A percentile compares a stretch with the other conserved stretches of the same genome.
These are phyloP conservation scores for Rhizopogon rudus DNA, from an alignment of 768 basidiomycete species.

Conservation along the genomic window DNA sequence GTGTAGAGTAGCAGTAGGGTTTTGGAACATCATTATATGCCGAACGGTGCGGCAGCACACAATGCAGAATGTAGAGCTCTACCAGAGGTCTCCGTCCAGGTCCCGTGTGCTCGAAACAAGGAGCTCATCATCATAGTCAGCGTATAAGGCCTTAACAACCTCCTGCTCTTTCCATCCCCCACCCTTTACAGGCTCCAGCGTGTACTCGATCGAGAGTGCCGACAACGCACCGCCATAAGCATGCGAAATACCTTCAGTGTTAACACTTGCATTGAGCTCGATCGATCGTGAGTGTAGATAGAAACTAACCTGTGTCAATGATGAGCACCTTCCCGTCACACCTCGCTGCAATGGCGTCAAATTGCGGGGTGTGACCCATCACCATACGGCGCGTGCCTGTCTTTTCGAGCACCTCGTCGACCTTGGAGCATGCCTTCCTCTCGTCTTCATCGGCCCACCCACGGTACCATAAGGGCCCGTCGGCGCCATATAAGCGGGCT, in stretches of 20 bases:
- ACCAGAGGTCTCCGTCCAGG: slow-evolving; percentile 15
- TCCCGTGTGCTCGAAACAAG: slow-evolving; percentile 21
- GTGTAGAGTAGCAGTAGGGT: too few species aligned
- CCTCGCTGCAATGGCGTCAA: slow-evolving; percentile 77
- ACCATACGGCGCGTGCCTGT: slow-evolving; percentile 86
- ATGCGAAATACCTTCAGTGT: slow-evolving; percentile 73
- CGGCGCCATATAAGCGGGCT: slow-evolving; percentile 59
- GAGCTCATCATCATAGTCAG: slow-evolving; percentile 26
- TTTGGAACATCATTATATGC: too few species aligned
- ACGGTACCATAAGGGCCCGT: slow-evolving; percentile 93
- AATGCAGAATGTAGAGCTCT: background rate
- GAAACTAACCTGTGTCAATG: slow-evolving; percentile 79
- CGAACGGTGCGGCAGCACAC: too few species aligned
- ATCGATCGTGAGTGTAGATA: background rate
- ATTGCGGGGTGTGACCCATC: slow-evolving; percentile 96
- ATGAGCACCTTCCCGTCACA: slow-evolving; percentile 93
- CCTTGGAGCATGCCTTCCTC: slow-evolving; percentile 61
- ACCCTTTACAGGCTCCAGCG: slow-evolving; percentile 54
- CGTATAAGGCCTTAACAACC: slow-evolving; percentile 30
- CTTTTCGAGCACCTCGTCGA: slow-evolving; percentile 63
- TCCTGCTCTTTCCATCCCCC: slow-evolving; percentile 32
- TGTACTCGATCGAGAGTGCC: slow-evolving; percentile 83
- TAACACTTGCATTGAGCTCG: slow-evolving; percentile 2
- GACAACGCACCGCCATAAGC: slow-evolving; percentile 94
- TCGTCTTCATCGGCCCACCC: slow-evolving; percentile 84